phyloP scores from a whole-genome alignment of 2,329 filamentous ascomycete genomes.

The Amauroascus niger region DNA sequence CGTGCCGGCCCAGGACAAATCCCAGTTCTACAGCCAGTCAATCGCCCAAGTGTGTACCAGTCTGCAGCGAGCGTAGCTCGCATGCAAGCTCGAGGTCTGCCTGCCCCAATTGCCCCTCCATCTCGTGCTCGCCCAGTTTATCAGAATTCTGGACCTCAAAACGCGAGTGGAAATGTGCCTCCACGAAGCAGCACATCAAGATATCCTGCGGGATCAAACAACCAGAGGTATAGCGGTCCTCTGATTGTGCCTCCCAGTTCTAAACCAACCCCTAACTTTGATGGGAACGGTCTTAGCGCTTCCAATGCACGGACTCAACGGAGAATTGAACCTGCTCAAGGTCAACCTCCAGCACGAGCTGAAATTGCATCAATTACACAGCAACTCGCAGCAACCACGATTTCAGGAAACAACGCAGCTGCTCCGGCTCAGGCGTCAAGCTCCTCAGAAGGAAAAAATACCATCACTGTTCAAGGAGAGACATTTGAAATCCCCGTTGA shows the following conservation, averaged over 20 bases:
- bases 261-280: neutral
- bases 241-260: slow-evolving; percentile 12
- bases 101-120: neutral
- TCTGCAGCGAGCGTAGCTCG: neutral
- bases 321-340: neutral
- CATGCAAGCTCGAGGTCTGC: neutral
- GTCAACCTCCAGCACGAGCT: neutral
- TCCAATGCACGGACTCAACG: neutral
- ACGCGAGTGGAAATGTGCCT: neutral
- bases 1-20: neutral
- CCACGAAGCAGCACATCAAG: neutral
- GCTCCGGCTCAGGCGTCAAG: neutral
- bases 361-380: neutral
- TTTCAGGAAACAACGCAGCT: neutral
- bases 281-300: neutral
- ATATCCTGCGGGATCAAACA: neutral
- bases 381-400: neutral
- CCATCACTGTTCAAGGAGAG: slow-evolving; percentile 7
- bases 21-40: neutral
- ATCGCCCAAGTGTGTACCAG: neutral
- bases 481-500: slow-evolving; percentile 25
- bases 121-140: neutral
- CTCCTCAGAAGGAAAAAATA: neutral
- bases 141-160: neutral
- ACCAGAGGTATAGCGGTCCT: slow-evolving; percentile 14